phyloP scores from a whole-genome alignment of 2,329 filamentous ascomycete species.

The Penicillium sp. region DNA sequence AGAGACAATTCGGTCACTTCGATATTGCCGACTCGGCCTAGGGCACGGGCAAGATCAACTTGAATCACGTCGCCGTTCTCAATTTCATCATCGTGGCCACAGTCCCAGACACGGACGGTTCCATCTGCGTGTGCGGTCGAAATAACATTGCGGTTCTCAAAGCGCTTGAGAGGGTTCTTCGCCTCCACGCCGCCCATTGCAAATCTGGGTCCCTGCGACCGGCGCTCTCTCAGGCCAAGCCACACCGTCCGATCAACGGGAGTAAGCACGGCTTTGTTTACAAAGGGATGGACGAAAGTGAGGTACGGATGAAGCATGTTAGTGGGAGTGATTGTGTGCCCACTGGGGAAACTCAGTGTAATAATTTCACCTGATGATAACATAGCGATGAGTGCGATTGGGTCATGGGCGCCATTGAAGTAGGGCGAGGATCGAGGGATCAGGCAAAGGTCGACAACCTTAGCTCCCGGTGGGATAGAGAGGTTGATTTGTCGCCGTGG shows the following conservation, averaged over 20 bases:
- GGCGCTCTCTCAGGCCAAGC: constrained; percentile 85
- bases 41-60: constrained; percentile 77
- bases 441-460: constrained; percentile 76
- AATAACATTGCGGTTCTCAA: constrained; percentile 79
- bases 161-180: constrained; percentile 67
- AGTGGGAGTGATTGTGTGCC: constrained; percentile 84
- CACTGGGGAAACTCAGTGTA: constrained; percentile 87
- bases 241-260: constrained; percentile 75
- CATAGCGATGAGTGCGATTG: constrained; percentile 76
- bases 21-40: constrained; percentile 74
- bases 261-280: constrained; percentile 69
- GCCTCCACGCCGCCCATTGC: constrained; percentile 76
- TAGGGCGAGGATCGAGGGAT: constrained; percentile 81
- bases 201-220: constrained; percentile 73
- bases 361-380: constrained; percentile 84
- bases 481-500: constrained; percentile 69
- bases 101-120: constrained; percentile 88
- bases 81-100: constrained; percentile 86
- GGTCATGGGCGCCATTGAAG: constrained; percentile 84
- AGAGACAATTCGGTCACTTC: constrained; percentile 78
- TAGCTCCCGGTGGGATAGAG: constrained; percentile 71
- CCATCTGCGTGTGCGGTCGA: constrained; percentile 88
- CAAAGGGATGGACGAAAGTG: constrained; percentile 86
- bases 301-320: constrained; percentile 88
- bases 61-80: constrained; percentile 81